Evolutionary conservation across 1,284 basidiomycete species (phyloP).

Genomic region (Ganoderma sp.): DNA sequence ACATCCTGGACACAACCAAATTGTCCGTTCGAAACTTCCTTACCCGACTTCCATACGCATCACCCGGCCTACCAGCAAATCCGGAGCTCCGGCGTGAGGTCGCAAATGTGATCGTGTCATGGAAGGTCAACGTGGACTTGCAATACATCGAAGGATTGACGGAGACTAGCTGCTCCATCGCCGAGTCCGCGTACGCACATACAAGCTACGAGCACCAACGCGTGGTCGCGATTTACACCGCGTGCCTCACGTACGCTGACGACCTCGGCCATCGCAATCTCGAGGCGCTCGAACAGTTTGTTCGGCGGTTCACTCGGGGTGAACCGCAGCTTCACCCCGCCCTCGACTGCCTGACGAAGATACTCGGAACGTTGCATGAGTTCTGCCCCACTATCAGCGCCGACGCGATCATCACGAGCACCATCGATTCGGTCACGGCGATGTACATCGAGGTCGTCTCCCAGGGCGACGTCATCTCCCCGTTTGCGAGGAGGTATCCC

Average conservation of each 20-base stretch:
- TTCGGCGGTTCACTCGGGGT: constrained; percentile 18
- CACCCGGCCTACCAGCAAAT: constrained; percentile 12
- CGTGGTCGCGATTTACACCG: constrained; percentile 25
- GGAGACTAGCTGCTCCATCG: constrained; percentile 20
- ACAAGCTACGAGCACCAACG: constrained; percentile 23
- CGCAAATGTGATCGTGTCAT: constrained; percentile 21
- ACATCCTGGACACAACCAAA: constrained; percentile 9
- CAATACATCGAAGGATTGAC: constrained; percentile 7
- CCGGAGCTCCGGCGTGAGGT: constrained; percentile 15
- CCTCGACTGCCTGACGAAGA: constrained; percentile 20
- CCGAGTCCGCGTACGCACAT: constrained; percentile 26
- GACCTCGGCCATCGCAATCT: constrained; percentile 25
- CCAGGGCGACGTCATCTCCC: constrained; percentile 18
- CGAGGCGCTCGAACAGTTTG: constrained; percentile 21
- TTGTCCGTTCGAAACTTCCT: constrained; percentile 18
- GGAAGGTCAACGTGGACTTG: constrained; percentile 18
- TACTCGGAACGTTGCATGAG: constrained; percentile 21
- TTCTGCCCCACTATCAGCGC: constrained; percentile 26
- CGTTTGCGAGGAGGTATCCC: constrained; percentile 24
- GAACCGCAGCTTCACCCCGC: constrained; percentile 18
- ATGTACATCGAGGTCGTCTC: constrained; percentile 26
- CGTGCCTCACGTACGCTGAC: constrained; percentile 24
- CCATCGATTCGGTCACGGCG: constrained; percentile 26
- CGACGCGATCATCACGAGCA: constrained; percentile 26
- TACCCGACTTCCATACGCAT: constrained; percentile 12